Evolutionary conservation across 805 yeast species (phyloP).

Genomic region (Lipomyces anomalus): DNA sequence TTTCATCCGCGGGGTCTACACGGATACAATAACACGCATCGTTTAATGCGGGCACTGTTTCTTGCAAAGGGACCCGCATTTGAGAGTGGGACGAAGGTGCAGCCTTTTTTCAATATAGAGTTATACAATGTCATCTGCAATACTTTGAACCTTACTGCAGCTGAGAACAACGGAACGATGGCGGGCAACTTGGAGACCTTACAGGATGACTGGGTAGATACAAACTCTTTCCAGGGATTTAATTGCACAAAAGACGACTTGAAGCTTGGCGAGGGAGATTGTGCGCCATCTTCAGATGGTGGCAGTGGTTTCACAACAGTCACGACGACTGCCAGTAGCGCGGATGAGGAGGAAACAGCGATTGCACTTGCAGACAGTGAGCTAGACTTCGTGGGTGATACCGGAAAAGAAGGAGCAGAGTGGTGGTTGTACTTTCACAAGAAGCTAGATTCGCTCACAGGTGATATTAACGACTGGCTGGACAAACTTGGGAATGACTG

Average conservation of each 20-base stretch:
- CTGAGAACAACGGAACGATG: slow-evolving; percentile 52
- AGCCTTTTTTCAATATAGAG: slow-evolving; percentile 68
- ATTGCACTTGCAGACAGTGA: neutral
- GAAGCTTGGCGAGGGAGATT: neutral
- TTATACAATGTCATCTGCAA: slow-evolving; percentile 73
- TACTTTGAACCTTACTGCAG: slow-evolving; percentile 47
- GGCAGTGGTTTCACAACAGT: too few species aligned
- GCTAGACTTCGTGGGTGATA: neutral
- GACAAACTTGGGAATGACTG: slow-evolving; percentile 4
- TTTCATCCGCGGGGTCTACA: slow-evolving; percentile 73
- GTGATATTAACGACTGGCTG: slow-evolving; percentile 12
- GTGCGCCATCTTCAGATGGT: neutral
- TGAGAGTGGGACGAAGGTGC: slow-evolving; percentile 37
- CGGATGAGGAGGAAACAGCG: neutral
- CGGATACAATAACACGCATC: slow-evolving; percentile 74
- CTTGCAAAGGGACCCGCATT: slow-evolving; percentile 79
- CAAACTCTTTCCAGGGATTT: neutral
- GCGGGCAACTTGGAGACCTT: slow-evolving; percentile 24
- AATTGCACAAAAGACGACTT: neutral
- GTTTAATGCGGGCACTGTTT: slow-evolving; percentile 78
- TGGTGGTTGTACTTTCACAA: slow-evolving; percentile 5
- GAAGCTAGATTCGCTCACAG: slow-evolving; percentile 9
- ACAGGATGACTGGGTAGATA: slow-evolving; percentile 29
- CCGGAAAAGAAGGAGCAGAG: neutral
- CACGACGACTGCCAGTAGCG: neutral